Evolutionary conservation across 148 eudicot genomes (phyloP), one percentile per base, ranked within the genome.

Genomic region (Fagopyrum homotropicum): DNA sequence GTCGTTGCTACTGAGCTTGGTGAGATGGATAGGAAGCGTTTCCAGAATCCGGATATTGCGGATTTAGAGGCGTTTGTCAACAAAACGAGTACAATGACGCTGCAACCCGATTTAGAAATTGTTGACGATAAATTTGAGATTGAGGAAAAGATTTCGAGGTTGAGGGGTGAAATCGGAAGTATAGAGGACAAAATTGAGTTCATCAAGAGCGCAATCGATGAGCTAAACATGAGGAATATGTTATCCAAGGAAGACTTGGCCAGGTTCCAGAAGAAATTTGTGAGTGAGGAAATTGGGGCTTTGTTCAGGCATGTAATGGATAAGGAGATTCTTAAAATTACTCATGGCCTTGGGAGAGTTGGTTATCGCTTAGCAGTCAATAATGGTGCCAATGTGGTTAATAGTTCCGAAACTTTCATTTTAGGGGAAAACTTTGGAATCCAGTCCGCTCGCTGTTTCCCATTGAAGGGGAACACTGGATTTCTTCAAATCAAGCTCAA

Each of bases 371-470:
- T 90, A 82, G 86, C 78, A 82, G 86, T 77, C 26, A 76, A 85
- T 1, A 93, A 83, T 15, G 98, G 98, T 52, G 93, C 83, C 0
- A 66, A 4, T 51, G 91, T 94, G 16, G 57, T 80, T 56, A 82
- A 75, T 77, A 96, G 90, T 73, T 94, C 98, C 0, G 92, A 92
- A 57, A 80, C 89, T 0, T 73, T 73, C 19, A 14, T 6, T 76
- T 76, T 45, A 75, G 77, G 79, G 56, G 85, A 76, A 72, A 72
- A 57, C 6, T 80, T 87, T 45, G 5, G 11, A 4, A 66, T 15
- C 47, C 10, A 92, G 79, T 96, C 98, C 61, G 98, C 96, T 35
- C 84, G 85, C 74, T 92, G 97, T 85, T 92, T 95, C 63, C 83
- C 97, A 4, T 75, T 95, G 19, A 90, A 86, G 68, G 97, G 97